Conservation (phyloP, 257 asterid genomes). For the Euphrasia confusa region DNA sequence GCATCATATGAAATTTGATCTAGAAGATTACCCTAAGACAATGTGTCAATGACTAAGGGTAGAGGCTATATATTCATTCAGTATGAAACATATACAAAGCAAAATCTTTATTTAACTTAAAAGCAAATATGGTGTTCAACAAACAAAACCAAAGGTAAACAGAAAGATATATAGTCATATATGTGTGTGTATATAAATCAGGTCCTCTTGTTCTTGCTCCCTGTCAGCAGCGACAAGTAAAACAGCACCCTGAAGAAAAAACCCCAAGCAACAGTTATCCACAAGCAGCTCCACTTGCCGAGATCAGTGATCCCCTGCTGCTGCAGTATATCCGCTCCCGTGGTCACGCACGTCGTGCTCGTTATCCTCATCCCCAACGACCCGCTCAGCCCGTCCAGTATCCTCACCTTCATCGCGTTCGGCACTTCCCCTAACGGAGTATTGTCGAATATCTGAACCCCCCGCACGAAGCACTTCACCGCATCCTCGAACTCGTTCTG, state of each 20-base stretch:
- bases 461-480: conserved; percentile 54
- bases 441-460: conserved; percentile 64
- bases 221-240: conserved; percentile 56
- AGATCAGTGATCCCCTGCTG: conserved; percentile 73
- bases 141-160: too few relatives aligned
- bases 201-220: conserved; percentile 76
- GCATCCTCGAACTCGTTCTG: conserved; percentile 65
- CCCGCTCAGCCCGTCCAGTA: conserved; percentile 50
- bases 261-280: conserved; percentile 75
- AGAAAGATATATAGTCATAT: too few relatives aligned
- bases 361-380: conserved; percentile 55
- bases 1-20: too few relatives aligned
- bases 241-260: conserved; percentile 71
- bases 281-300: conserved; percentile 57
- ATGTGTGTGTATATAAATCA: not conserved
- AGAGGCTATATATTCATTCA: too few relatives aligned
- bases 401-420: conserved; percentile 38
- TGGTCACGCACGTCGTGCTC: conserved; percentile 59
- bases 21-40: too few relatives aligned
- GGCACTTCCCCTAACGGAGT: conserved; percentile 58
- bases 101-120: too few relatives aligned
- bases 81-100: too few relatives aligned
- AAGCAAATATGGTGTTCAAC: too few relatives aligned
- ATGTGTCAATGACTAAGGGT: too few relatives aligned
- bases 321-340: conserved; percentile 66